Evolutionary conservation across 1,284 basidiomycete species (phyloP), one percentile per base, ranked within the genome.

Genomic region (Boletus nobilissimus): DNA sequence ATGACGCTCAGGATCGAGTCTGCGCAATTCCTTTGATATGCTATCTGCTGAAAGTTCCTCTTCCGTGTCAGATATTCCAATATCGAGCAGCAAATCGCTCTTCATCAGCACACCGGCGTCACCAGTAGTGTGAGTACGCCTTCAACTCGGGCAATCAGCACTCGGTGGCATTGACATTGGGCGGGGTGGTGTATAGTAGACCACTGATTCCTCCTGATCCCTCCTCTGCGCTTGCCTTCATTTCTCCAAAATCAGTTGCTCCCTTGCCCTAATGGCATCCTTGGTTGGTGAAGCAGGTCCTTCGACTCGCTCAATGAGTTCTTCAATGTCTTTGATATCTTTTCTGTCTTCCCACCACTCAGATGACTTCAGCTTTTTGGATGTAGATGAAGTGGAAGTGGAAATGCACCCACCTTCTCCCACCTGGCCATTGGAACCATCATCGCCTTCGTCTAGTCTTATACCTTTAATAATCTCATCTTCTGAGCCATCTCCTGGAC

Each of bases 261-360:
- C 95, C 46, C 94, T 89, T 38, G 85, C 87, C 51, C 86, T 90
- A 77, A 94, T 94, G 46, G 92, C 92, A 82, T 94, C 91, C 83
- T 93, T 95, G 9, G 89, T 89, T 24, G 91, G 91, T 14, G 89
- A 78, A 89, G 85, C n/a, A 40, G 81, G 84, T 18, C 87, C 89
- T 39, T 89, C 91, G 4, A 87, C 90, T 2, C 91, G 90, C 77
- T 89, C 90, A 24, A 72, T 84, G 62, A 88, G 87, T n/a, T 92
- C 90, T 71, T 89, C 87, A 40, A 83, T n/a, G n/a, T n/a, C n/a
- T n/a, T n/a, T n/a, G 57, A 19, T 89, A 46, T 94, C 93, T 0
- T 95, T 91, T 83, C 81, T 95, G 73, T 94, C 93, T 3, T 95
- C 94, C 19, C 92, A 94, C 79, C 92, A 95, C 80, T 95, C 94